phyloP scores from a whole-genome alignment of 1,284 basidiomycete species.

The Paramarasmius palmivorus region DNA sequence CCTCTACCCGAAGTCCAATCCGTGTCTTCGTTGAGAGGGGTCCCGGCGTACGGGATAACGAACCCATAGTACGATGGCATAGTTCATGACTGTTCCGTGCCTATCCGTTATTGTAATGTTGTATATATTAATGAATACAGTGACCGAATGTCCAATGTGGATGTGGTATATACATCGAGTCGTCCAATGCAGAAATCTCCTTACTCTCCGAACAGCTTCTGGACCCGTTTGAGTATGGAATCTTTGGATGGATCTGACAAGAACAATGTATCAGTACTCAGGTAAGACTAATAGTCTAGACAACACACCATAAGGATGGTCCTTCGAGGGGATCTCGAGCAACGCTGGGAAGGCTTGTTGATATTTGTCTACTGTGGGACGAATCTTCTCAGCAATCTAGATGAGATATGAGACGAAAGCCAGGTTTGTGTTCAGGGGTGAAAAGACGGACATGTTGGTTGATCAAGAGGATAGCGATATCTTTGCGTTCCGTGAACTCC shows the following conservation, averaged over 20 bases:
- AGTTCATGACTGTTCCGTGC: constrained; percentile 30
- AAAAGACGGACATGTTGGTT: constrained; percentile 85
- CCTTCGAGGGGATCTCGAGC: constrained; percentile 96
- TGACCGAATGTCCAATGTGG: constrained; percentile 6
- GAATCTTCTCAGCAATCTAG: constrained; percentile 95
- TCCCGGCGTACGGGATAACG: constrained; percentile 67
- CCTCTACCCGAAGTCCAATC: constrained; percentile 58
- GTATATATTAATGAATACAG: constrained; percentile 5
- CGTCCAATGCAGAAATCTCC: constrained; percentile 4
- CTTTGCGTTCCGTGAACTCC: constrained; percentile 89
- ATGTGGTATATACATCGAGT: constrained; percentile 3
- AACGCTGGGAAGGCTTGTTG: constrained; percentile 95
- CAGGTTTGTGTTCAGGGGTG: constrained; percentile 4
- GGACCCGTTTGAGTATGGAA: constrained; percentile 94
- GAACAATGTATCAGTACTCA: background rate
- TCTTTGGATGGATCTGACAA: constrained; percentile 84
- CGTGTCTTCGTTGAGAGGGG: constrained; percentile 73
- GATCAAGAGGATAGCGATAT: constrained; percentile 93
- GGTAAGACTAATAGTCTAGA: background rate
- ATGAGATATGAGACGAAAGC: constrained; percentile 13
- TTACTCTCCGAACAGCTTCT: constrained; percentile 92
- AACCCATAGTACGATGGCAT: constrained; percentile 69
- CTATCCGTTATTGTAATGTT: constrained; percentile 12
- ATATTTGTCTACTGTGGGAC: constrained; percentile 94
- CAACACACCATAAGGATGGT: constrained; percentile 83